Evolutionary conservation across 768 basidiomycete genomes (phyloP).

Genomic region (Tricholoma bakamatsutake): DNA sequence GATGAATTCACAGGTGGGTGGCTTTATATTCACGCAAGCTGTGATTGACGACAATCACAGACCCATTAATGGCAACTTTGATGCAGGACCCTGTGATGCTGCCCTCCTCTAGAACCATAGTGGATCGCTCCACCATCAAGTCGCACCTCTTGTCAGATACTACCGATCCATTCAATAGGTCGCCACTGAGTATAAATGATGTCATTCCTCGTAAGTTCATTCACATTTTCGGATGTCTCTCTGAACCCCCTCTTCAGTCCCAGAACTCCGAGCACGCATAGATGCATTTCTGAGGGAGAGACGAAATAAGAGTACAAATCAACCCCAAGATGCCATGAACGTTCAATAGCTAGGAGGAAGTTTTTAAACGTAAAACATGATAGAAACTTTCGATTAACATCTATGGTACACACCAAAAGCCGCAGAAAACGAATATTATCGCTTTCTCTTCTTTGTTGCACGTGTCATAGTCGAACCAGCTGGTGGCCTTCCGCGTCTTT

Average conservation of each 20-base stretch:
- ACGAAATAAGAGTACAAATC: constrained; percentile 29
- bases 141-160: constrained; percentile 88
- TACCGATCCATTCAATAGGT: constrained; percentile 94
- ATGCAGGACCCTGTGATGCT: constrained; percentile 95
- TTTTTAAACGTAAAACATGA: constrained; percentile 8
- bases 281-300: constrained; percentile 63
- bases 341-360: constrained; percentile 1
- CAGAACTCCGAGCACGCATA: constrained; percentile 70
- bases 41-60: constrained; percentile 30
- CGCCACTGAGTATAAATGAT: constrained; percentile 73
- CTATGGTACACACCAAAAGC: background rate
- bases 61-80: constrained; percentile 84
- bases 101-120: constrained; percentile 70
- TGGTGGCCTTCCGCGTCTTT: constrained; percentile 28
- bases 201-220: constrained; percentile 59
- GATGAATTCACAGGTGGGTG: constrained; percentile 88
- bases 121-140: constrained; percentile 93
- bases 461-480: constrained; percentile 28
- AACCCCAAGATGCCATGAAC: constrained; percentile 10
- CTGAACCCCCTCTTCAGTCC: constrained; percentile 33
- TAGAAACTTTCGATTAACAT: background rate
- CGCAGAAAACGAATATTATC: constrained; percentile 19
- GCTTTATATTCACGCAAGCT: constrained; percentile 8
- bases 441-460: constrained; percentile 43
- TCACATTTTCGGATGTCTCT: constrained; percentile 9